These are phyloP conservation scores for Ophiostoma fasciatum DNA, from an alignment of 2,329 filamentous ascomycete species.

Conservation along the genomic window DNA sequence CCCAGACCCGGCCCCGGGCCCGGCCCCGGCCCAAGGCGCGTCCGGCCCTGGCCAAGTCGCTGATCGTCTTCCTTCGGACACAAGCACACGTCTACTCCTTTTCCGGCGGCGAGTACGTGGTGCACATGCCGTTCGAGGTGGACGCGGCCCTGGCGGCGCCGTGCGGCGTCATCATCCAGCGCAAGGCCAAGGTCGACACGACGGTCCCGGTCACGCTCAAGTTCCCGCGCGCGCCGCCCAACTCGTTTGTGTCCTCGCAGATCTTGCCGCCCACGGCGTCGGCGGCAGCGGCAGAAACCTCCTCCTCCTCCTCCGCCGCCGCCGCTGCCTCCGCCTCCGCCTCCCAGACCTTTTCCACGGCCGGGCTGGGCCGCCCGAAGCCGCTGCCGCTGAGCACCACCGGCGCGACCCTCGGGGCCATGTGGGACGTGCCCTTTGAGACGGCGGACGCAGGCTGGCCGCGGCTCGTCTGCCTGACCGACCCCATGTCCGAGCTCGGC, in stretches of 20 bases:
- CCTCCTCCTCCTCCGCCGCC: constrained; percentile 34
- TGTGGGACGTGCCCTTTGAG: constrained; percentile 40
- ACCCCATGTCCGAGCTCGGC: constrained; percentile 75
- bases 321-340: constrained; percentile 17
- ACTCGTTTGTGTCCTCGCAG: constrained; percentile 68
- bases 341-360: constrained; percentile 39
- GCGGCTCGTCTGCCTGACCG: constrained; percentile 67
- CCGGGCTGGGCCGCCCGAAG: constrained; percentile 40
- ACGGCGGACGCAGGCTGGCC: constrained; percentile 49
- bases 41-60: constrained; percentile 40
- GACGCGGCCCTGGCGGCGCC: constrained; percentile 74
- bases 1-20: too few species aligned
- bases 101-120: constrained; percentile 70
- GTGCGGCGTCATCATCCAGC: constrained; percentile 71
- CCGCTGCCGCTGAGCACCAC: constrained; percentile 36
- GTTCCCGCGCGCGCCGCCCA: constrained; percentile 53
- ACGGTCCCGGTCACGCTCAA: constrained; percentile 36
- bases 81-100: constrained; percentile 92
- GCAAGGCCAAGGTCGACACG: constrained; percentile 46
- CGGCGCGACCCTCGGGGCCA: constrained; percentile 39
- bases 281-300: constrained; percentile 22
- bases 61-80: constrained; percentile 83
- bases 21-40: not conserved
- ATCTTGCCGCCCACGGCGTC: constrained; percentile 25
- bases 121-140: constrained; percentile 91